These are phyloP conservation scores for Physcia stellaris DNA, from an alignment of 495 filamentous ascomycete genomes.

Conservation along the genomic window DNA sequence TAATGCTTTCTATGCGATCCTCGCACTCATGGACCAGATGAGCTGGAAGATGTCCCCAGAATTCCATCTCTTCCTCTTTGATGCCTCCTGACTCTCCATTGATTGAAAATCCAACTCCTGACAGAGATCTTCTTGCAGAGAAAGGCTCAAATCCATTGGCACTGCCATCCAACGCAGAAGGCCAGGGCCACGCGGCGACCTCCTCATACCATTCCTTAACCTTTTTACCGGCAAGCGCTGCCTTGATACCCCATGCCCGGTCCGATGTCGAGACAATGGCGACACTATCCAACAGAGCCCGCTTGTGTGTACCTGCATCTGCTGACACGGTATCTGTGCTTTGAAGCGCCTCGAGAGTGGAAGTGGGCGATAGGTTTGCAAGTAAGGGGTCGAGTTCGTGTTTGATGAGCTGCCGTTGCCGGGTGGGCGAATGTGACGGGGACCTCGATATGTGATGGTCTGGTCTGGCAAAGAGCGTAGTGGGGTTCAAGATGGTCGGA, in stretches of 20 bases:
- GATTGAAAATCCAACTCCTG: background rate
- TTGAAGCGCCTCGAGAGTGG: constrained; percentile 39
- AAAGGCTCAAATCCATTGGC: constrained; percentile 40
- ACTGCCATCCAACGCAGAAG: constrained; percentile 21
- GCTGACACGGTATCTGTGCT: constrained; percentile 41
- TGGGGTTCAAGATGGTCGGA: background rate
- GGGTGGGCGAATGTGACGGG: constrained; percentile 17
- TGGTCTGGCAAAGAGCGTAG: background rate
- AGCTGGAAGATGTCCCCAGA: constrained; percentile 56
- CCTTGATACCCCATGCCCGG: constrained; percentile 57
- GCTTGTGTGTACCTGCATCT: constrained; percentile 29
- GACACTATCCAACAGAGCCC: constrained; percentile 49
- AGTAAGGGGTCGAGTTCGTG: constrained; percentile 35
- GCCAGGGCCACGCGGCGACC: constrained; percentile 65
- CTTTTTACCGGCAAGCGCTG: constrained; percentile 59
- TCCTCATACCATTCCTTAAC: constrained; percentile 68
- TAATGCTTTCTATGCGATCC: constrained; percentile 62
- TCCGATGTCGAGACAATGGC: constrained; percentile 52
- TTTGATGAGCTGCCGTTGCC: constrained; percentile 11
- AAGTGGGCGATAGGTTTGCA: constrained; percentile 38
- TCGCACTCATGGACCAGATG: constrained; percentile 52
- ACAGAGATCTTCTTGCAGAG: background rate
- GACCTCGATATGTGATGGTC: background rate
- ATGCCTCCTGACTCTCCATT: background rate
- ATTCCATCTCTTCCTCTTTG: constrained; percentile 19